Evolutionary conservation across 2,329 filamentous ascomycete species (phyloP), one percentile per base, ranked within the genome.

Genomic region (Aschersonia sp.): DNA sequence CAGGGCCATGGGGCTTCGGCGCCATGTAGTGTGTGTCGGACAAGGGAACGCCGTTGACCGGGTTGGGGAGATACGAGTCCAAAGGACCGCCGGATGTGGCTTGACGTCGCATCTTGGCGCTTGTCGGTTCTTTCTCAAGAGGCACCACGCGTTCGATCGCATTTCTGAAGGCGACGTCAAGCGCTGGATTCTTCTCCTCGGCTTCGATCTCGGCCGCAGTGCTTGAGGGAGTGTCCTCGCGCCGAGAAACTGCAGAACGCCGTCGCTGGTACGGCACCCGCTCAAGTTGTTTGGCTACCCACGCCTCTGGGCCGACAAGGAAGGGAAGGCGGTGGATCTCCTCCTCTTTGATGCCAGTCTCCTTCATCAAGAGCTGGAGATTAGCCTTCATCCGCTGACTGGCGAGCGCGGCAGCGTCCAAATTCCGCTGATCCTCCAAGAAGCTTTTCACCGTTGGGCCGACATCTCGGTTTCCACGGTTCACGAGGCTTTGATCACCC

Each of bases 1-100:
- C 52, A 1, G 48, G 60, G 14, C 50, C 59, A 56, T 54, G 57
- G n/a, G 50, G 58, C 31, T 56, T 57, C 0, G 58, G 54, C 2
- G 47, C 49, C 4, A 60, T 35, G n/a, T 45, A 47, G n/a, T 41
- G 31, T 5, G 39, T 49, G 31, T 41, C 35, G 39, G 10, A 49
- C 3, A 55, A 46, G 4, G 56, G 51, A 11, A 59, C 31, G 1
- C 54, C 51, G 22, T 59, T 59, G 44, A 59, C 49, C 3, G 48
- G 47, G 12, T 32, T 51, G 1, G 55, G 56, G 31, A 49, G 49
- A 14, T 53, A 55, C 1, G 50, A 39, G 4, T 51, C 47, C 11
- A 55, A 30, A 1, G 50, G 37, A 8, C 22, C 9, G 7, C 22
- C n/a, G 9, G 32, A 32, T 30, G 5, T 1, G 30, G 37, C 14